phyloP scores from a whole-genome alignment of 306 rosid genomes.

The Spatholobus suberectus region DNA sequence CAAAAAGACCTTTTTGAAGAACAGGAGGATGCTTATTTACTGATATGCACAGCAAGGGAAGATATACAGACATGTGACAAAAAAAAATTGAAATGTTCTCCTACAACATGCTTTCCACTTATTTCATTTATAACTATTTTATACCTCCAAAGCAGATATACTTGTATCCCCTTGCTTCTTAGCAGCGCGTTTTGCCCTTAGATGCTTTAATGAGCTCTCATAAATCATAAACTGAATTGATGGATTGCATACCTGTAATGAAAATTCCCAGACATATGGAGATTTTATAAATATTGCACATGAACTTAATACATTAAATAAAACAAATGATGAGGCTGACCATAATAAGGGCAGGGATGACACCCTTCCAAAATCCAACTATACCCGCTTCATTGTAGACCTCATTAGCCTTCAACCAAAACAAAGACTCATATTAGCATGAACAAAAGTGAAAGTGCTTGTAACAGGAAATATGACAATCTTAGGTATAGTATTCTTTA shows the following conservation, averaged over 20 bases:
- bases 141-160: constrained; percentile 74
- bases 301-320: constrained; percentile 21
- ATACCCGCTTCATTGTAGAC: constrained; percentile 72
- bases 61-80: constrained; percentile 27
- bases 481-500: background rate
- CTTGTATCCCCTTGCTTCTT: constrained; percentile 55
- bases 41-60: constrained; percentile 21
- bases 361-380: constrained; percentile 88
- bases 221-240: constrained; percentile 87
- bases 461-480: constrained; percentile 8
- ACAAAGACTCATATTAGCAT: constrained; percentile 35
- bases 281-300: background rate
- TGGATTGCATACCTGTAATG: constrained; percentile 81
- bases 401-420: constrained; percentile 60
- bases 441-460: background rate
- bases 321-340: constrained; percentile 51
- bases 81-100: constrained; percentile 31
- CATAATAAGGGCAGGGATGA: constrained; percentile 84
- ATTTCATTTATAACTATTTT: constrained; percentile 22
- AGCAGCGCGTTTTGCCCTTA: constrained; percentile 61
- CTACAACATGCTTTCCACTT: constrained; percentile 24
- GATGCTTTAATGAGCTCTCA: constrained; percentile 69
- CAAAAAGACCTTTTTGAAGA: constrained; percentile 62
- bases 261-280: constrained; percentile 30
- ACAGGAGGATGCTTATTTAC: constrained; percentile 34